Evolutionary conservation across 495 filamentous ascomycete genomes (phyloP), one percentile per base, ranked within the genome.

Genomic region (Parathielavia appendiculata): DNA sequence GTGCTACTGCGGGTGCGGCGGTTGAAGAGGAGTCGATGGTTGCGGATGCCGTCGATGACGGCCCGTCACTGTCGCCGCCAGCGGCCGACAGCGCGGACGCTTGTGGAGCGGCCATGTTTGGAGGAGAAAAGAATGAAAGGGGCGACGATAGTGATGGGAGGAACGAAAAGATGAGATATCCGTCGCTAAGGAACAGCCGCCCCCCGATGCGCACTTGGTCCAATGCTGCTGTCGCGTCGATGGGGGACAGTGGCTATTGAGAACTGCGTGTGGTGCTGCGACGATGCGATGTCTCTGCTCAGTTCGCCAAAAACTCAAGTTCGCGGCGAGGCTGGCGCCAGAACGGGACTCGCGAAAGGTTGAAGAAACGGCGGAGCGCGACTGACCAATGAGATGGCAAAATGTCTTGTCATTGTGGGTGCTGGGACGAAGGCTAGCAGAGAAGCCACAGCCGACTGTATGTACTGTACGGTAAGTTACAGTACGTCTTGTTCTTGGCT

Each of bases 81-180:
- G 50, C 41, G 49, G 57, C 57, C 43, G 49, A 47, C 49, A 49
- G 17, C 32, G 59, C 61, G 34, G 64, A 54, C 46, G 41, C 54
- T 56, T 66, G 70, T 32, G 65, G 59, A 39, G 68, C 62, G 60
- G 70, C 69, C 70, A 73, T 71, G 8, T 50, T 69, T 13, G 52
- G 34, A 30, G 13, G 39, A 19, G 23, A 38, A 17, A 16, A 35
- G 16, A 19, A 49, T 5, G 35, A 45, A 16, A 49, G 39, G 30
- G 26, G 26, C 26, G 26, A 43, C 22, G 30, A 32, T 11, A 20
- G 34, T 4, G 47, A 39, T 20, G 5, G 16, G 40, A 46, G 12
- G 14, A 34, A 16, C 20, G 8, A 51, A 22, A 16, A 38, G n/a
- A 20, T 17, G 30, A 38, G 26, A 32, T 1, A 11, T 11, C 17